phyloP scores from a whole-genome alignment of 2,329 filamentous ascomycete species.

The Thielaviopsis ethacetica region DNA sequence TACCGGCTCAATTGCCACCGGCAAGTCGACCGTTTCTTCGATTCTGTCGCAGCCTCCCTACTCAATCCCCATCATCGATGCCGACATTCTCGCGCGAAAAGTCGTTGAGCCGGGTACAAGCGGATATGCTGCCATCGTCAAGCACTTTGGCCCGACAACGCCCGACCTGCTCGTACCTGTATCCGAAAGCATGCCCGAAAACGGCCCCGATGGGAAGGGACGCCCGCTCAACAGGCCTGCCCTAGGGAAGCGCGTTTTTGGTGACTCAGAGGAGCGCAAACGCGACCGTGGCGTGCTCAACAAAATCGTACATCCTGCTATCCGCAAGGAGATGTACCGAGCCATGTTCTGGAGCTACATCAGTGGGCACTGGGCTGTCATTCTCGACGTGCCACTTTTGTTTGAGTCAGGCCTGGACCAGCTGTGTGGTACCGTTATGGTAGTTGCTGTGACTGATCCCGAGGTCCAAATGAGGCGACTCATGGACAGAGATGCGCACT shows the following conservation, averaged over 20 bases:
- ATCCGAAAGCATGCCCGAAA: conserved; percentile 32
- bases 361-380: conserved; percentile 67
- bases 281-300: conserved; percentile 67
- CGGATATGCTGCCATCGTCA: conserved; percentile 69
- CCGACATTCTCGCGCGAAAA: conserved; percentile 78
- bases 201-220: conserved; percentile 43
- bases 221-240: conserved; percentile 72
- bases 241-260: conserved; percentile 75
- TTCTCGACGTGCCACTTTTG: conserved; percentile 80
- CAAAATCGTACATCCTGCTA: conserved; percentile 80
- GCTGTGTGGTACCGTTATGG: conserved; percentile 69
- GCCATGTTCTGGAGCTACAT: conserved; percentile 58
- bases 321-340: conserved; percentile 66
- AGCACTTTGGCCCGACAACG: conserved; percentile 65
- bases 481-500: conserved; percentile 56
- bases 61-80: conserved; percentile 80
- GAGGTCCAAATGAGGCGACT: conserved; percentile 69
- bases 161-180: conserved; percentile 64
- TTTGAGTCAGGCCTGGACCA: conserved; percentile 80
- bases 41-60: conserved; percentile 69
- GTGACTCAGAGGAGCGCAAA: conserved; percentile 51
- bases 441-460: conserved; percentile 71
- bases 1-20: conserved; percentile 92
- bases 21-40: conserved; percentile 87
- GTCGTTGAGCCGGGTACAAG: conserved; percentile 85